Evolutionary conservation across 768 basidiomycete species (phyloP).

Genomic region (Boletellus ananas): DNA sequence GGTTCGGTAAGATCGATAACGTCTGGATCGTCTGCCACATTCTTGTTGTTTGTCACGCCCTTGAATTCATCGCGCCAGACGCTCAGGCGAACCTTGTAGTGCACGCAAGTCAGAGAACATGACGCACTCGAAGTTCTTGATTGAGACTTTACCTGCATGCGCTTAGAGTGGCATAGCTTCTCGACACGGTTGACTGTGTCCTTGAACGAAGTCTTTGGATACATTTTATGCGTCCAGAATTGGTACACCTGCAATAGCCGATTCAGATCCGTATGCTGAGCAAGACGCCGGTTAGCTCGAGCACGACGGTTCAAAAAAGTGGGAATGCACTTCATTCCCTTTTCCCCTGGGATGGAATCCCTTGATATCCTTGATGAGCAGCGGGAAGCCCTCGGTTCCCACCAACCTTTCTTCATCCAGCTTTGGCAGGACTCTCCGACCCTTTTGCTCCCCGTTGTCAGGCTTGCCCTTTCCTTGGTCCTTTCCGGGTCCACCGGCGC

Average conservation of each 20-base stretch:
- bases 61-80: conserved; percentile 73
- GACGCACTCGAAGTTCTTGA: neutral
- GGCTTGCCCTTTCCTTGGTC: conserved; percentile 9
- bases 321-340: conserved; percentile 73
- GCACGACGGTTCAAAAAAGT: neutral
- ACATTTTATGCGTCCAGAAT: conserved; percentile 92
- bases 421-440: conserved; percentile 40
- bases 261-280: conserved; percentile 75
- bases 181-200: conserved; percentile 87
- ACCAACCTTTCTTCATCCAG: conserved; percentile 77
- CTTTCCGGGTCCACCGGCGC: conserved; percentile 17
- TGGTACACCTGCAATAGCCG: conserved; percentile 82
- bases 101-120: conserved; percentile 6
- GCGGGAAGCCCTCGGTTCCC: conserved; percentile 72
- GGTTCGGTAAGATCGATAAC: conserved; percentile 31
- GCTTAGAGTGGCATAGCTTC: conserved; percentile 79
- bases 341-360: conserved; percentile 82
- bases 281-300: neutral
- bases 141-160: conserved; percentile 66
- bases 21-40: conserved; percentile 18
- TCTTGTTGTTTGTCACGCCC: conserved; percentile 37
- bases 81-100: conserved; percentile 58
- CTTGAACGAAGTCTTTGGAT: conserved; percentile 81
- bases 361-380: conserved; percentile 72
- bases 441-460: conserved; percentile 27